Evolutionary conservation across 495 filamentous ascomycete species (phyloP).

Genomic region (Mytilinidion resinicola): DNA sequence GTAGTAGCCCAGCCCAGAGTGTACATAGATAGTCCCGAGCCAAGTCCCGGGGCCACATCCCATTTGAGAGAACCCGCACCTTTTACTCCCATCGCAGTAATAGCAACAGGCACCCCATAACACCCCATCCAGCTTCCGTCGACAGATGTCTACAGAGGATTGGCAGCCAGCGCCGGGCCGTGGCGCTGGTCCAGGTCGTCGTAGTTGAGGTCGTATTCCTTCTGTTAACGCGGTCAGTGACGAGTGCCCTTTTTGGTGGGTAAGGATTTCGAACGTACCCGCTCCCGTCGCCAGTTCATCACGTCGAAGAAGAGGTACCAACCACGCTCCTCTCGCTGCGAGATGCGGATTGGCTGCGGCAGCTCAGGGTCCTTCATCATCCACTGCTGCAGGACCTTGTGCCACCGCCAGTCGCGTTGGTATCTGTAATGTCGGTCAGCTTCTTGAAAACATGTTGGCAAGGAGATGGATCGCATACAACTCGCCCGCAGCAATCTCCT

Average conservation of each 20-base stretch:
- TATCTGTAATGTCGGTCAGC: not conserved
- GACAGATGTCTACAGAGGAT: not conserved
- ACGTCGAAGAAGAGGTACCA: slow-evolving; percentile 88
- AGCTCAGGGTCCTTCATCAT: slow-evolving; percentile 76
- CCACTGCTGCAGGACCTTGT: slow-evolving; percentile 84
- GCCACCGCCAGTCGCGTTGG: slow-evolving; percentile 84
- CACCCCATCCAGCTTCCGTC: too few relatives aligned
- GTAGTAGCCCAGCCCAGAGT: too few relatives aligned
- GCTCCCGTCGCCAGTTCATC: slow-evolving; percentile 72
- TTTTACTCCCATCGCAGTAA: too few relatives aligned
- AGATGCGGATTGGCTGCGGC: slow-evolving; percentile 59
- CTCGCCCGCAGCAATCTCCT: slow-evolving; percentile 77
- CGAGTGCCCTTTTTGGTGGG: slow-evolving; percentile 12
- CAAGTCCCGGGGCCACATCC: too few relatives aligned
- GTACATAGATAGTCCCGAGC: too few relatives aligned
- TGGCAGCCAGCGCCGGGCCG: slow-evolving; percentile 32
- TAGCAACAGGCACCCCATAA: too few relatives aligned
- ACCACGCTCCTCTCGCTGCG: slow-evolving; percentile 68
- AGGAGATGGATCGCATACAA: slow-evolving; percentile 45
- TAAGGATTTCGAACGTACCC: slow-evolving; percentile 49
- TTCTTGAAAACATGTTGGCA: not conserved
- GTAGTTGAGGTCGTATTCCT: slow-evolving; percentile 74
- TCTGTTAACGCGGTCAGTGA: slow-evolving; percentile 39
- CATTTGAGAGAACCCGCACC: too few relatives aligned
- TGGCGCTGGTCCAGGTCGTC: slow-evolving; percentile 63